phyloP scores from a whole-genome alignment of 805 yeast species.

The Metschnikowia koreensis region DNA sequence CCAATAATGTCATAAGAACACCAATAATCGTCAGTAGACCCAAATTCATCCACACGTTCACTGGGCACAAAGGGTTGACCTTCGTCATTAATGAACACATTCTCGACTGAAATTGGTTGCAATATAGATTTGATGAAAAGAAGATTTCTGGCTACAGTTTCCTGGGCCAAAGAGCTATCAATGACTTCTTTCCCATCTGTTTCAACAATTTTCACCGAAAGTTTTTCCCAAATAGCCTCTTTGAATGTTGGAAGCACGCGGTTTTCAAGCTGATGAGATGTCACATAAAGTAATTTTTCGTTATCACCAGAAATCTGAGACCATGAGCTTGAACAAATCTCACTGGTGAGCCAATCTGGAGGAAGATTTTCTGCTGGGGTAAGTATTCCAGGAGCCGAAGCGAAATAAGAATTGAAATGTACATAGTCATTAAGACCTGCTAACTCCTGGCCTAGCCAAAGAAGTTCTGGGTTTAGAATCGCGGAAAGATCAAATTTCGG shows the following conservation, averaged over 20 bases:
- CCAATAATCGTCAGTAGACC: constrained; percentile 25
- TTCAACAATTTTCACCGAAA: constrained; percentile 6
- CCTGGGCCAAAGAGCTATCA: constrained; percentile 11
- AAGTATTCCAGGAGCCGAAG: constrained; percentile 29
- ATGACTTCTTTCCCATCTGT: constrained; percentile 1
- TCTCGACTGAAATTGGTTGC: constrained; percentile 24
- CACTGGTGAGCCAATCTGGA: constrained; percentile 23
- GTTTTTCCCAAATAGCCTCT: constrained; percentile 18
- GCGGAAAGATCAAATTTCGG: constrained; percentile 19
- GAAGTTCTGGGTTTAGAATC: constrained; percentile 20
- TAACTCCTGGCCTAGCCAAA: constrained; percentile 37
- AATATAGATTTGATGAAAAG: constrained; percentile 24
- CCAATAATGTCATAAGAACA: constrained; percentile 36
- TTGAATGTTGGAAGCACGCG: constrained; percentile 21
- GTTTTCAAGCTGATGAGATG: constrained; percentile 37
- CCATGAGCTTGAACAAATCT: constrained; percentile 40
- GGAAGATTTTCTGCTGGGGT: constrained; percentile 29
- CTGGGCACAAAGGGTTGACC: constrained; percentile 31
- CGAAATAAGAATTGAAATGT: constrained; percentile 27
- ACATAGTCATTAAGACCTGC: constrained; percentile 23
- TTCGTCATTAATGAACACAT: constrained; percentile 16
- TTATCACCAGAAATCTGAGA: constrained; percentile 31
- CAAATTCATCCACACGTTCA: constrained; percentile 19
- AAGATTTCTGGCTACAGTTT: constrained; percentile 19
- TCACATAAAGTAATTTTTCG: constrained; percentile 26